Conservation (phyloP, 768 basidiomycete genomes). For the Mycena sanguinolenta region DNA sequence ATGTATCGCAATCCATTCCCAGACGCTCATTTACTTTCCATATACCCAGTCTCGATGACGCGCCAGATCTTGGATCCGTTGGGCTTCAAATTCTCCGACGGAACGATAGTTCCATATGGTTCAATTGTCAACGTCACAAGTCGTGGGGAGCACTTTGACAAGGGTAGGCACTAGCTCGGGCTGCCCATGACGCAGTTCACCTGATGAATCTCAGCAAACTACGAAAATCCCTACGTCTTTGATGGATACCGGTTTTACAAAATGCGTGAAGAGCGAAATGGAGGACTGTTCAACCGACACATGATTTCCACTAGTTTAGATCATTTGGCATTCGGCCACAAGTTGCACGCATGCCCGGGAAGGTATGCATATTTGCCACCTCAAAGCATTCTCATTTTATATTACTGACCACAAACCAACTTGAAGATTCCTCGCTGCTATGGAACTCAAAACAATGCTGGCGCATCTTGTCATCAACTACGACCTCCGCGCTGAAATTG, state of each 20-base stretch:
- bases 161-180: background rate
- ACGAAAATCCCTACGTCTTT: conserved; percentile 24
- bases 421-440: conserved; percentile 47
- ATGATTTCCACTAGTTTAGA: conserved; percentile 1
- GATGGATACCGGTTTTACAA: conserved; percentile 26
- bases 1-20: background rate
- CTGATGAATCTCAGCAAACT: background rate
- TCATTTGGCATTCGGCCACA: conserved; percentile 9
- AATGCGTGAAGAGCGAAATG: background rate
- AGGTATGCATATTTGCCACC: background rate
- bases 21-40: background rate
- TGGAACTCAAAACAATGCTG: conserved; percentile 34
- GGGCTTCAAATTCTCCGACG: conserved; percentile 53
- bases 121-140: conserved; percentile 40
- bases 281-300: conserved; percentile 3
- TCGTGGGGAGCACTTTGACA: conserved; percentile 45
- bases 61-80: conserved; percentile 40
- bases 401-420: conserved; percentile 18
- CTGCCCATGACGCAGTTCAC: background rate
- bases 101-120: conserved; percentile 49
- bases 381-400: too few species aligned
- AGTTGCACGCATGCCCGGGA: conserved; percentile 19
- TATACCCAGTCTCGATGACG: background rate
- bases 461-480: conserved; percentile 48
- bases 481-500: conserved; percentile 47